phyloP scores from a whole-genome alignment of 306 rosid species.

The Senna tora region DNA sequence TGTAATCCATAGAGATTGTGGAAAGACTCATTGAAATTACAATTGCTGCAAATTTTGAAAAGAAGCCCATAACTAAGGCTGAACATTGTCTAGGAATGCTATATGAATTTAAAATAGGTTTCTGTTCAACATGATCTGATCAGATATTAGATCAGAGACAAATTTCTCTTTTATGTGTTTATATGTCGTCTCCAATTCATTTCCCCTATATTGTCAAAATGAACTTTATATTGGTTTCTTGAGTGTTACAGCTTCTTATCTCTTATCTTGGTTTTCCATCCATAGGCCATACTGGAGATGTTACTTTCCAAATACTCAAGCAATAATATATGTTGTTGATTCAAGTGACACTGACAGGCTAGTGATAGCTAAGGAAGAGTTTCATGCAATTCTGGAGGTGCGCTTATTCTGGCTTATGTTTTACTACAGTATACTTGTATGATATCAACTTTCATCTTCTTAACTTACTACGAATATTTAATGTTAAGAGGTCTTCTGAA shows the following conservation, averaged over 20 bases:
- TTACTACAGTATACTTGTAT: not conserved
- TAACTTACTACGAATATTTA: not conserved
- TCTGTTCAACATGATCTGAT: not conserved
- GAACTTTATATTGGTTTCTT: not conserved
- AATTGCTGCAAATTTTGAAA: not conserved
- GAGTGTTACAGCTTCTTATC: constrained; percentile 8
- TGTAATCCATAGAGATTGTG: not conserved
- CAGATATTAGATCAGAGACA: not conserved
- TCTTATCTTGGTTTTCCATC: constrained; percentile 34
- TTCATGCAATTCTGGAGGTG: constrained; percentile 97
- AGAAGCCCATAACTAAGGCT: not conserved
- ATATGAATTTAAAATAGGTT: not conserved
- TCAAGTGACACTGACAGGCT: constrained; percentile 97
- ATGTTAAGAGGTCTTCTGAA: not conserved
- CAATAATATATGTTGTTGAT: constrained; percentile 95
- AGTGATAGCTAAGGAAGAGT: constrained; percentile 94
- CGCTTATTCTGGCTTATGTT: not conserved
- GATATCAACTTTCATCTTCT: not conserved
- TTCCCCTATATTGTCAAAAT: constrained; percentile 18
- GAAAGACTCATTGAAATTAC: not conserved
- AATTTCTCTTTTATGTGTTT: not conserved
- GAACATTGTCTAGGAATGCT: not conserved
- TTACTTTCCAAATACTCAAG: constrained; percentile 99
- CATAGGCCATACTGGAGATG: constrained; percentile 99
- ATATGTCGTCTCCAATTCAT: not conserved